Base-by-base conservation (phyloP, 768 basidiomycete genomes). In the Macrolepiota dolichaula region DNA sequence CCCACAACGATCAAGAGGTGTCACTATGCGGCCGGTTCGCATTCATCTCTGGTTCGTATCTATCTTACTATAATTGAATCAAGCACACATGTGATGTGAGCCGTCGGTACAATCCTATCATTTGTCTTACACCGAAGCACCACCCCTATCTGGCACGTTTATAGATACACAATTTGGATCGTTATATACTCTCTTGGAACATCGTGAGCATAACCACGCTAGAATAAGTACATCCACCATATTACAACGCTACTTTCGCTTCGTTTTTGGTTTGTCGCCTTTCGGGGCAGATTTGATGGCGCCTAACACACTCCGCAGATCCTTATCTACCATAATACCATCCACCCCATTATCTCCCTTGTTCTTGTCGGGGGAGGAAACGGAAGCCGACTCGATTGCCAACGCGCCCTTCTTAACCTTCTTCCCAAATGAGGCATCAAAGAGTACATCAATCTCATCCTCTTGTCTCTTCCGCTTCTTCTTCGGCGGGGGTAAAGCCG, bases 381-480 rank as follows among this genome's bases (percentile, higher is more conserved):
- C 51, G 15, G 51, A 51, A 19, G 32, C 51, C 35, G 46, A 15
- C 46, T 25, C 55, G 25, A 49, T 62, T 37, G 61, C 70, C 27
- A 89, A 68, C 3, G 81, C 82, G 24, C 76, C 80, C 67, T 81
- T 85, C 74, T 84, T 89, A 22, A 78, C 70, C 71, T 81, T 86
- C 66, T 80, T 85, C 19, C 86, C 86, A 19, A 88, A 68, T 22
- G 75, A 76, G 47, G 76, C 69, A 42, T 83, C 79, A 69, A 94
- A 94, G 11, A 93, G 74, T 2, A 74, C 81, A 59, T 94, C 92
- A 55, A 94, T 94, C 69, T 91, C 91, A 65, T 93, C 86, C 50
- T 76, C 81, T 6, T 73, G 63, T 24, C 70, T 69, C 66, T 80
- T 76, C 49, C 81, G 81, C 71, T 85, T 86, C 67, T 81, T 82